Percentiles rank a stretch among this genome's conserved stretches.
phyloP scores from a whole-genome alignment of 345 rosid species.

The Toxicodendron radicans region DNA sequence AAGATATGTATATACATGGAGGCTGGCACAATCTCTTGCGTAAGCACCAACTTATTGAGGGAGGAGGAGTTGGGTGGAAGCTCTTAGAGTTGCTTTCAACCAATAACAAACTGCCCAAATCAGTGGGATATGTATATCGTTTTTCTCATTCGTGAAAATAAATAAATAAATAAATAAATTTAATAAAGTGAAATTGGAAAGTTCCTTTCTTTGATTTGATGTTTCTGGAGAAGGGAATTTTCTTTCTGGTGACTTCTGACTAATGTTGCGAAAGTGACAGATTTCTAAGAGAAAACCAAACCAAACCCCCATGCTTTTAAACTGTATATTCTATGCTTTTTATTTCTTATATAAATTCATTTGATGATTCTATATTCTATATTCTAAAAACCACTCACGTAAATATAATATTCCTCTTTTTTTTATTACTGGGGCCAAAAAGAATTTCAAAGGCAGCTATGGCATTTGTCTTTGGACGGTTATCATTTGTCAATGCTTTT shows the following conservation, averaged over 20 bases:
- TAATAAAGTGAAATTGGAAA: neutral
- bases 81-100: conserved; percentile 23
- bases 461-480: no score
- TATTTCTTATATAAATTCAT: neutral
- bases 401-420: neutral
- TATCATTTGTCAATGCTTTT: neutral
- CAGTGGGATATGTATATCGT: conserved; percentile 6
- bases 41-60: conserved; percentile 10
- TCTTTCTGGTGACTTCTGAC: neutral
- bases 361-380: neutral
- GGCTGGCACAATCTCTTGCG: conserved; percentile 8
- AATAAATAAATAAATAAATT: neutral
- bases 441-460: neutral
- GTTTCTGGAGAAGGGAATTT: neutral
- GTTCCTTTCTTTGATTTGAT: conserved; percentile 31
- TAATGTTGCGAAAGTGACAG: conserved; percentile 16
- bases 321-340: neutral
- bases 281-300: neutral
- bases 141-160: neutral
- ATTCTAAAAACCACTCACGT: neutral
- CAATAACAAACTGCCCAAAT: conserved; percentile 27
- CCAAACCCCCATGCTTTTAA: neutral
- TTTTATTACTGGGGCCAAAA: neutral
- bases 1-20: no score
- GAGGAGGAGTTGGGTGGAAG: neutral